Evolutionary conservation across 352 stramenopile genomes (phyloP).

Genomic region (Albugo candida): DNA sequence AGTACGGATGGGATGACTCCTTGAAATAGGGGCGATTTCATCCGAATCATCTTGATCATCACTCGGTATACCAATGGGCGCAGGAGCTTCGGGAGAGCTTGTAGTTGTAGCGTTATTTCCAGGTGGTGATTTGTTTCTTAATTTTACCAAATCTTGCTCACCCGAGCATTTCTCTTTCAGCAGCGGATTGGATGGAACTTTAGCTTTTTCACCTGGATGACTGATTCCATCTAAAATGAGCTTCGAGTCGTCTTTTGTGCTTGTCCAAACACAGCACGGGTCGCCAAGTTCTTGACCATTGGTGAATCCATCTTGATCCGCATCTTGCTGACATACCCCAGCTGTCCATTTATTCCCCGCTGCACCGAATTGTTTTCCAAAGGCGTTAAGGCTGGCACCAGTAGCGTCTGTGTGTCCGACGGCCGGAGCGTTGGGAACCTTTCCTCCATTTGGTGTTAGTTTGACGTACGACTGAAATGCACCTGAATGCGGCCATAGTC

Average conservation of each 20-base stretch:
- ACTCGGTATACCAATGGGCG: too few relatives aligned
- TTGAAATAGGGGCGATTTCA: slow-evolving; percentile 22
- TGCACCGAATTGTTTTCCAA: slow-evolving; percentile 38
- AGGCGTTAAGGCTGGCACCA: slow-evolving; percentile 28
- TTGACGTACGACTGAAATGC: slow-evolving; percentile 22
- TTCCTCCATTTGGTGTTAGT: slow-evolving; percentile 31
- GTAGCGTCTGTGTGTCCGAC: slow-evolving; percentile 36
- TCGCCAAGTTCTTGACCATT: slow-evolving; percentile 76
- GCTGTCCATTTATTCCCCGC: slow-evolving; percentile 24
- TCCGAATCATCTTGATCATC: slow-evolving; percentile 10
- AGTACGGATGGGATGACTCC: too few relatives aligned
- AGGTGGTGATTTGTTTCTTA: neutral
- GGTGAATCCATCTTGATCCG: slow-evolving; percentile 62
- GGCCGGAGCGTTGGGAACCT: slow-evolving; percentile 19
- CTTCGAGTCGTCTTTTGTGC: slow-evolving; percentile 12
- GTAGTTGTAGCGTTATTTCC: slow-evolving; percentile 9
- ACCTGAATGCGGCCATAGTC: too few relatives aligned
- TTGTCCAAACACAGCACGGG: slow-evolving; percentile 60
- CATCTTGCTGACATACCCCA: slow-evolving; percentile 37
- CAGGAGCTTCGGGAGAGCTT: neutral
- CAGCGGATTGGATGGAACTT: slow-evolving; percentile 25
- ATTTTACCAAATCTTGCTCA: neutral
- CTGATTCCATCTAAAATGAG: slow-evolving; percentile 42
- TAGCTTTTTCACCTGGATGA: slow-evolving; percentile 30
- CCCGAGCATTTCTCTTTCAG: slow-evolving; percentile 24